Evolutionary conservation across 164 flowering plant species (phyloP).

Genomic region (Kingdonia uniflora): DNA sequence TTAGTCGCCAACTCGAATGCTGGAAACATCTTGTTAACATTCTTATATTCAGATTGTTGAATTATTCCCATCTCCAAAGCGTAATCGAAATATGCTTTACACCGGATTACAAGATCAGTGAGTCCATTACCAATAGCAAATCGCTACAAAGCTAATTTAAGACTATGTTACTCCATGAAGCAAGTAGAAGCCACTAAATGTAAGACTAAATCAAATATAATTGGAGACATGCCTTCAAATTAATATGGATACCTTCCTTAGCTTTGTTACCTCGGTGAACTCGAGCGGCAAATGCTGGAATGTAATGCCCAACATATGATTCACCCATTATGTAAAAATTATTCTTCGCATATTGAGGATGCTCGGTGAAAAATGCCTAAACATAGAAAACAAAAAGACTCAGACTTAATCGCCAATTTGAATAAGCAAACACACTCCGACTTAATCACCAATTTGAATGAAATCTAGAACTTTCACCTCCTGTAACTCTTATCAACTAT

Average conservation of each 20-base stretch:
- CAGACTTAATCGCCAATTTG: too few relatives aligned
- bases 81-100: conserved; percentile 64
- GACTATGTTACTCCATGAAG: background rate
- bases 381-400: background rate
- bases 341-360: conserved; percentile 48
- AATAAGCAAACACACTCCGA: too few relatives aligned
- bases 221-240: conserved; percentile 42
- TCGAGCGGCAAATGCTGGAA: conserved; percentile 74
- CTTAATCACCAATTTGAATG: too few relatives aligned
- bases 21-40: conserved; percentile 33
- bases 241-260: conserved; percentile 64
- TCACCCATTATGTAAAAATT: conserved; percentile 90
- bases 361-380: conserved; percentile 66
- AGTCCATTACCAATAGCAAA: conserved; percentile 90
- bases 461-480: too few relatives aligned
- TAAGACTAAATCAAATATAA: background rate
- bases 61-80: conserved; percentile 55
- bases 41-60: conserved; percentile 33
- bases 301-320: conserved; percentile 90
- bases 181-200: background rate
- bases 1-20: conserved; percentile 40
- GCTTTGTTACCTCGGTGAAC: conserved; percentile 71
- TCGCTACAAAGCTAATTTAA: conserved; percentile 37
- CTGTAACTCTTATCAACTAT: too few relatives aligned
- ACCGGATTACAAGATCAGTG: conserved; percentile 69